Percentiles rank a stretch among this genome's conserved stretches.
Conservation (phyloP, 2,329 filamentous ascomycete species). For the Biscogniauxia mediterranea region DNA sequence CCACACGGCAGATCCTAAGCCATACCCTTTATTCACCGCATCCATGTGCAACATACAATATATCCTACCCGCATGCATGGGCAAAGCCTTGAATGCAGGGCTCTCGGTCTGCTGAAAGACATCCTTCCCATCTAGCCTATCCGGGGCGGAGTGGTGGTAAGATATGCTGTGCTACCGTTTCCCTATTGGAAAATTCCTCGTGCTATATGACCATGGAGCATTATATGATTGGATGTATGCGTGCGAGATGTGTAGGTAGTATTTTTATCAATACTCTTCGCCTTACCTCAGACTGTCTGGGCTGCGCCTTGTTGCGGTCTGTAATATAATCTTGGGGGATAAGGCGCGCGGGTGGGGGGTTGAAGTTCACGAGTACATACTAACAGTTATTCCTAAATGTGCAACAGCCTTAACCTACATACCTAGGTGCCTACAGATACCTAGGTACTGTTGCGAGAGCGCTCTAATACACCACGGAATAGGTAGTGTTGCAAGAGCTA, state of each 20-base stretch:
- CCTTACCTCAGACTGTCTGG: neutral
- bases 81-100: neutral
- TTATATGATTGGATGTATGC: neutral
- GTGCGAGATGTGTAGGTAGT: neutral
- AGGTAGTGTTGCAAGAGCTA: too few species aligned
- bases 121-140: neutral
- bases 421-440: too few species aligned
- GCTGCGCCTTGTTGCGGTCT: neutral
- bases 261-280: neutral
- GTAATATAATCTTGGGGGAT: too few species aligned
- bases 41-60: neutral
- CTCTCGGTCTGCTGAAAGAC: neutral
- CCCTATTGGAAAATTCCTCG: neutral
- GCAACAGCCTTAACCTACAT: too few species aligned
- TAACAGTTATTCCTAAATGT: too few species aligned
- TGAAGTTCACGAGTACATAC: too few species aligned
- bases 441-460: too few species aligned
- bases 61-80: neutral
- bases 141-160: neutral
- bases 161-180: neutral
- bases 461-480: too few species aligned
- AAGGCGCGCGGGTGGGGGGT: too few species aligned
- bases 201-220: neutral
- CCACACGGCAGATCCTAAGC: neutral
- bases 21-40: neutral